Conservation (phyloP, 768 basidiomycete genomes). For the Hygrocybe coccinea region DNA sequence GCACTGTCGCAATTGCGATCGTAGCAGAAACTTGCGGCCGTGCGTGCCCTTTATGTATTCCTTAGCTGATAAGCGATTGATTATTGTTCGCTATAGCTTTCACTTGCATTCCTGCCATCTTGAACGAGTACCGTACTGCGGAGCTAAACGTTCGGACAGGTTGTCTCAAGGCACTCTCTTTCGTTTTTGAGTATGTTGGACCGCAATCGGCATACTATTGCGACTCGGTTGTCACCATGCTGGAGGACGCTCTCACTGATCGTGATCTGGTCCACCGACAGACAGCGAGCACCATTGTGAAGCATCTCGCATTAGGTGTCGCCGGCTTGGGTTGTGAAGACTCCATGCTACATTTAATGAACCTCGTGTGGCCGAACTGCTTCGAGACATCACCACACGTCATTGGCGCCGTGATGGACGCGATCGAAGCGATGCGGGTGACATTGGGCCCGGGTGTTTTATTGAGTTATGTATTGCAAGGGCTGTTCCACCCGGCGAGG, state of each 20-base stretch:
- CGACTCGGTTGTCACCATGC: conserved; percentile 95
- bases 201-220: conserved; percentile 95
- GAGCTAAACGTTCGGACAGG: conserved; percentile 98
- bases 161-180: conserved; percentile 96
- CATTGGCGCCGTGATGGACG: conserved; percentile 97
- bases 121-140: conserved; percentile 97
- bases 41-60: conserved; percentile 30
- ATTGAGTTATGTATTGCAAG: conserved; percentile 88
- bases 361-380: conserved; percentile 98
- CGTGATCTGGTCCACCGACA: conserved; percentile 98
- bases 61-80: neutral
- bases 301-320: conserved; percentile 94
- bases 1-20: conserved; percentile 95
- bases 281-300: conserved; percentile 96
- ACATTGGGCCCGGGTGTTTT: conserved; percentile 91
- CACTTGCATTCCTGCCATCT: conserved; percentile 97
- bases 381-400: conserved; percentile 99
- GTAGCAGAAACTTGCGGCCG: conserved; percentile 90
- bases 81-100: conserved; percentile 51
- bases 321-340: conserved; percentile 98
- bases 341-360: conserved; percentile 96
- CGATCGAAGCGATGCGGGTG: conserved; percentile 95
- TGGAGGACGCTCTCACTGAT: conserved; percentile 97
- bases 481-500: conserved; percentile 93
- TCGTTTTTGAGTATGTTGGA: conserved; percentile 99